phyloP scores from a whole-genome alignment of 2,329 filamentous ascomycete species.

The Pseudogymnoascus sp. region DNA sequence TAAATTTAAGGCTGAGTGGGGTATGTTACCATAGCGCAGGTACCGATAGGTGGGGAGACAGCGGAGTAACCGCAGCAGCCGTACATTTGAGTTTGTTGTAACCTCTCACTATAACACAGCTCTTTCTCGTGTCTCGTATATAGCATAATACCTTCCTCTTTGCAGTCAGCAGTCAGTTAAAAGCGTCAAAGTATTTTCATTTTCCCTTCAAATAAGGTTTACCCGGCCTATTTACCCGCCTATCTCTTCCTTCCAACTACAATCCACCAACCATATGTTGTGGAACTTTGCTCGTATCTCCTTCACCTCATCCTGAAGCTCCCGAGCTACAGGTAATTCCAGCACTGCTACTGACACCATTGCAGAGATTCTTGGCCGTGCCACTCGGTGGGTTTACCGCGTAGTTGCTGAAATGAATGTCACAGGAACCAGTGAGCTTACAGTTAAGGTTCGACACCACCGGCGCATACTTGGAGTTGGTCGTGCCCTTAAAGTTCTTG shows the following conservation, averaged over 20 bases:
- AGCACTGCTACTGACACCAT: conserved; percentile 28
- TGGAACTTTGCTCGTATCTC: not conserved
- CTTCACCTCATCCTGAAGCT: conserved; percentile 27
- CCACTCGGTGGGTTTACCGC: conserved; percentile 30
- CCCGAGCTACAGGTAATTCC: conserved; percentile 31
- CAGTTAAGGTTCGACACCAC: conserved; percentile 34
- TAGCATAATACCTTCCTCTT: not conserved
- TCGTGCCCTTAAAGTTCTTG: conserved; percentile 33
- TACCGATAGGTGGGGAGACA: not conserved
- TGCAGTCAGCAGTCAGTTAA: not conserved
- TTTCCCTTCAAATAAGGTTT: not conserved
- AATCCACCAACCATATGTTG: not conserved
- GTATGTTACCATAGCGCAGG: not conserved
- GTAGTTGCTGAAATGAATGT: conserved; percentile 29
- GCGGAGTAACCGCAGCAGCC: not conserved
- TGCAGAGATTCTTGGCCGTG: conserved; percentile 29
- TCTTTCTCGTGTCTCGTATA: not conserved
- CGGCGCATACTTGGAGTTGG: conserved; percentile 31
- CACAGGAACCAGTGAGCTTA: conserved; percentile 32
- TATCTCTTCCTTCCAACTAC: not conserved
- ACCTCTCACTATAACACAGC: not conserved
- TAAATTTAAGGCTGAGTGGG: not conserved
- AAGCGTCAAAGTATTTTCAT: not conserved
- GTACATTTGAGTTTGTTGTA: not conserved
- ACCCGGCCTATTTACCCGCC: not conserved